Evolutionary conservation across 495 filamentous ascomycete genomes (phyloP), one percentile per base, ranked within the genome.

Genomic region (Penicillium robsamsonii): DNA sequence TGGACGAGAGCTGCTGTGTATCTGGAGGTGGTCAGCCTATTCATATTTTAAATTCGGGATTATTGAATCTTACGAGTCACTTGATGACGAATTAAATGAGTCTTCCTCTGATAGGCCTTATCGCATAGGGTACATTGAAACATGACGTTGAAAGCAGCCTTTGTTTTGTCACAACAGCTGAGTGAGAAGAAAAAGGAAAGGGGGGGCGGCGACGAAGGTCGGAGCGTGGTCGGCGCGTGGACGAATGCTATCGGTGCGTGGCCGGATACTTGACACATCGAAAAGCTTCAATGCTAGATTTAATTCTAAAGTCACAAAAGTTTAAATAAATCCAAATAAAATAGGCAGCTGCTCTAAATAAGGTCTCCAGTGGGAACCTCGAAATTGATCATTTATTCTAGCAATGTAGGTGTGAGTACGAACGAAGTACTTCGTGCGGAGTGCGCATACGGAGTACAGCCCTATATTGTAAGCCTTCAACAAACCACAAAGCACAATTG

Each of bases 31-130:
- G 57, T 72, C 48, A 72, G 58, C 43, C 42, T 7, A 37, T 27
- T 43, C 3, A 2, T 42, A 27, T 20, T 13, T 33, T 20, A 5
- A 22, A 5, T 2, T 29, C 8, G 11, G 35, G 41, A n/a, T n/a
- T 20, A 41, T 25, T 15, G 24, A 18, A 17, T 17, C 58, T 60
- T 55, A 74, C 71, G 69, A 27, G 66, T 71, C 31, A 54, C 50
- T 42, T 72, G 62, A 64, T 74, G 71, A 2, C 71, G 71, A 3
- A 59, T 47, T 6, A 74, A 37, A 65, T 74, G 69, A 0, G 62
- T 55, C 53, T 67, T 74, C 46, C 69, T 60, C 22, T 64, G 64
- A 24, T 74, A 74, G 11, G 61, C 42, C 17, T 71, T 74, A 12
- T 65, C 62, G 53, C 71, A 74, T 25, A 64, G 55, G 17, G 64